Percentiles rank a stretch among this genome's conserved stretches.
These are phyloP conservation scores for Laguncularia racemosa DNA, from an alignment of 345 rosid genomes.

Conservation along the genomic window DNA sequence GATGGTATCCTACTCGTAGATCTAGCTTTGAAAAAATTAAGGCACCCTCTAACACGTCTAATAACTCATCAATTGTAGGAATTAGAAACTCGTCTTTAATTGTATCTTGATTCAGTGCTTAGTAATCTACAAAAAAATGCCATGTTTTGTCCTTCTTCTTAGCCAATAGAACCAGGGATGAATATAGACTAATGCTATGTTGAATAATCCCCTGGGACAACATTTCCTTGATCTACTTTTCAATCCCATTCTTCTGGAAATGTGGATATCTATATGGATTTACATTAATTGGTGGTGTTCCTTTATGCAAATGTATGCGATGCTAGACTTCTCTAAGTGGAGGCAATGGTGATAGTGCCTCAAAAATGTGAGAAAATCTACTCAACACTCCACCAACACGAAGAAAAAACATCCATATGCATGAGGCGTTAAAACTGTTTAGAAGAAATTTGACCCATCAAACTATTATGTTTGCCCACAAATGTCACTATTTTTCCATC, in stretches of 20 bases:
- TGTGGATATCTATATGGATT: too few relatives aligned
- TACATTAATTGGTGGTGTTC: too few relatives aligned
- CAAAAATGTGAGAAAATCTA: background rate
- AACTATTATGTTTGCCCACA: too few relatives aligned
- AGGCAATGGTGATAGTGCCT: background rate
- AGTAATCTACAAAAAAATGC: background rate
- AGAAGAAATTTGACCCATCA: too few relatives aligned
- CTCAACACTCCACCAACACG: background rate
- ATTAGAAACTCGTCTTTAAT: conserved; percentile 1
- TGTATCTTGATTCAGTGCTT: background rate
- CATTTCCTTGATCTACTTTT: background rate
- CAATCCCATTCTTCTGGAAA: too few relatives aligned
- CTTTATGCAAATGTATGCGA: background rate
- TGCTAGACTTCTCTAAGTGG: background rate
- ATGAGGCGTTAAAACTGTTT: too few relatives aligned
- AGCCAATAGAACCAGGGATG: background rate
- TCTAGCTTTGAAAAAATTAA: background rate
- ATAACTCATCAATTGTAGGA: background rate
- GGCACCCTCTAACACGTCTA: background rate
- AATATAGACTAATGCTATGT: conserved; percentile 1
- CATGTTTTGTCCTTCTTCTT: conserved; percentile 2
- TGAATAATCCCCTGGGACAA: conserved; percentile 32
- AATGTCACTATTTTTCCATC: too few relatives aligned
- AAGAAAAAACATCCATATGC: too few relatives aligned
- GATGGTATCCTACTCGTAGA: background rate